Conservation (phyloP, 805 yeast genomes). For the Vanderwaltozyma verrucispora region DNA sequence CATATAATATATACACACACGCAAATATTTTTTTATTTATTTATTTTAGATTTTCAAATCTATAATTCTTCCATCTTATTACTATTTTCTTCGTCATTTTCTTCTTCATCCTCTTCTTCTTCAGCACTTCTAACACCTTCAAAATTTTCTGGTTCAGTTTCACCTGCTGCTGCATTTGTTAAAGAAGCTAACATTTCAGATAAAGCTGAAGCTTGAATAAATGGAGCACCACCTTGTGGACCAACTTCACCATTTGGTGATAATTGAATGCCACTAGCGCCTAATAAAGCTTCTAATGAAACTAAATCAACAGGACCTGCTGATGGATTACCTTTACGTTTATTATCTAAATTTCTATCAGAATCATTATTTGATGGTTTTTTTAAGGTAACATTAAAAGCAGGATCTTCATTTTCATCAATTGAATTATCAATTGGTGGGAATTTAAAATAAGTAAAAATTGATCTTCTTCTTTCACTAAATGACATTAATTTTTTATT, state of each 20-base stretch:
- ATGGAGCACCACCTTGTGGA: slow-evolving; percentile 26
- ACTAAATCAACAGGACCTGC: slow-evolving; percentile 19
- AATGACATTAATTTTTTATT: slow-evolving; percentile 23
- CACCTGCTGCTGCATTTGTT: slow-evolving; percentile 27
- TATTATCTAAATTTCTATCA: neutral
- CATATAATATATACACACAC: too few species aligned
- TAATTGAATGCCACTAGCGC: slow-evolving; percentile 25
- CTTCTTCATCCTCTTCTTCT: slow-evolving; percentile 7
- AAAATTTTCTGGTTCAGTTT: slow-evolving; percentile 12
- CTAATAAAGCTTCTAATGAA: slow-evolving; percentile 25
- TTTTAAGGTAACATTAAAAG: slow-evolving; percentile 11
- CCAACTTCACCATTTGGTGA: slow-evolving; percentile 27
- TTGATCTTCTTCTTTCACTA: slow-evolving; percentile 42
- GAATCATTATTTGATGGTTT: slow-evolving; percentile 5
- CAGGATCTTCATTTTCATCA: slow-evolving; percentile 10
- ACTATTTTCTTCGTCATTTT: slow-evolving; percentile 16
- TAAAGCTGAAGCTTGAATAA: slow-evolving; percentile 52
- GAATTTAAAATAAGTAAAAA: slow-evolving; percentile 42
- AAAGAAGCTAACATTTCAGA: slow-evolving; percentile 49
- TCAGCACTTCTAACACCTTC: slow-evolving; percentile 2
- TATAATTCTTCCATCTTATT: slow-evolving; percentile 1
- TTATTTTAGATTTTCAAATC: too few species aligned
- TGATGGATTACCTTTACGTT: slow-evolving; percentile 2
- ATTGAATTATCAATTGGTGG: slow-evolving; percentile 32
- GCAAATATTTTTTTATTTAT: too few species aligned